Evolutionary conservation across 208 protist species (phyloP), one percentile per base, ranked within the genome.

Genomic region (Tritrichomonas musculus): DNA sequence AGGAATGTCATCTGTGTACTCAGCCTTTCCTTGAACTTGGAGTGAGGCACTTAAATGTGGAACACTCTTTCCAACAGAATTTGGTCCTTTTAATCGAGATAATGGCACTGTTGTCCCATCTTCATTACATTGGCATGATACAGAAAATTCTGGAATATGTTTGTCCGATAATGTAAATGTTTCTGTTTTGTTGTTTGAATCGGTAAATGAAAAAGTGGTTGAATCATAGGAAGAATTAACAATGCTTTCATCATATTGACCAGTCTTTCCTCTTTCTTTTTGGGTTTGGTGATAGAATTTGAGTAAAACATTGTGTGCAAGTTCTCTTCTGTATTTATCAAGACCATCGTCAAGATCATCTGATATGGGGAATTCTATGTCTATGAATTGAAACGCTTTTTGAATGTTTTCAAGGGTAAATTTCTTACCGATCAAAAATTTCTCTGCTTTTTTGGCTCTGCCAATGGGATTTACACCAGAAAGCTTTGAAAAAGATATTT

Each of bases 21-120:
- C 33, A 20, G 97, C 97, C 84, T 97, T 96, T 39, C 97, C 97
- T 13, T 95, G 97, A 0, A 94, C 93, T 92, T 98, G 97, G 39
- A 96, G 93, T 44, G 95, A 66, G 0, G 95, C 96, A 14, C 93
- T 92, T 72, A 64, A 60, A 60, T 60, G 53, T 60, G 53, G 5
- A 60, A 60, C 53, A 60, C 53, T 60, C 17, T 60, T 60, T 60
- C 53, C 17, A 22, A 60, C 53, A 22, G 53, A 22, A n/a, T n/a
- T n/a, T n/a, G n/a, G n/a, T n/a, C n/a, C n/a, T 60, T 60, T 5
- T 22, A 60, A 5, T 60, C 53, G 5, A 22, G 53, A 60, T 22
- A 60, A 17, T 5, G 53, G 53, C 5, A 60, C 53, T 60, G 53
- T 22, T 60, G 53, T 22, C 17, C 53, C 53, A 60, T 60, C 53